phyloP scores from a whole-genome alignment of 192 early-diverging fungal genomes.

The Ambispora gerdemannii region DNA sequence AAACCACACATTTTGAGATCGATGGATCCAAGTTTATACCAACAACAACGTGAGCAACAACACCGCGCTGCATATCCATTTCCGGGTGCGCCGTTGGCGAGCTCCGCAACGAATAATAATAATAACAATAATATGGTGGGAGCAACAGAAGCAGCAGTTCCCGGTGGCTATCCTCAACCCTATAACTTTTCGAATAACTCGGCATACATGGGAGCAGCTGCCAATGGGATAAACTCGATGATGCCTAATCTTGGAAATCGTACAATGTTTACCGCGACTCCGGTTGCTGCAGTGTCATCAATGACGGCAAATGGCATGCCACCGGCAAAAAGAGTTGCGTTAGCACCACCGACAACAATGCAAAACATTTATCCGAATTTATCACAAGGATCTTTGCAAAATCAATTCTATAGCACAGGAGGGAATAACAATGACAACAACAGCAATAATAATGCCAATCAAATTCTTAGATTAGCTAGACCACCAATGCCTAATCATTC shows the following conservation, averaged over 20 bases:
- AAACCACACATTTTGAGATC: slow-evolving; percentile 26
- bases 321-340: slow-evolving; percentile 22
- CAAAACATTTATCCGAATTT: slow-evolving; percentile 24
- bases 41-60: neutral
- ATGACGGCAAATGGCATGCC: slow-evolving; percentile 26
- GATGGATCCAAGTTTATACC: slow-evolving; percentile 32
- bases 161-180: slow-evolving; percentile 18
- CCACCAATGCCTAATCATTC: slow-evolving; percentile 7
- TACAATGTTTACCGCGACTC: slow-evolving; percentile 7
- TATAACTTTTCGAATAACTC: slow-evolving; percentile 11
- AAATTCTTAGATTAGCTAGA: too few species aligned
- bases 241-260: slow-evolving; percentile 14
- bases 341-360: neutral
- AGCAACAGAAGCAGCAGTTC: neutral
- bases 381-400: neutral
- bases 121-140: too few species aligned
- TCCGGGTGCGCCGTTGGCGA: neutral
- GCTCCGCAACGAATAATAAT: neutral
- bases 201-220: neutral
- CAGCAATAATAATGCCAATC: neutral
- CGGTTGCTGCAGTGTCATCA: slow-evolving; percentile 1
- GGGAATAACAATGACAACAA: neutral
- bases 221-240: slow-evolving; percentile 11
- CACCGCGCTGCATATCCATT: neutral
- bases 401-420: slow-evolving; percentile 12